Conservation (phyloP, 2,329 filamentous ascomycete species). For the Fusarium sp. region DNA sequence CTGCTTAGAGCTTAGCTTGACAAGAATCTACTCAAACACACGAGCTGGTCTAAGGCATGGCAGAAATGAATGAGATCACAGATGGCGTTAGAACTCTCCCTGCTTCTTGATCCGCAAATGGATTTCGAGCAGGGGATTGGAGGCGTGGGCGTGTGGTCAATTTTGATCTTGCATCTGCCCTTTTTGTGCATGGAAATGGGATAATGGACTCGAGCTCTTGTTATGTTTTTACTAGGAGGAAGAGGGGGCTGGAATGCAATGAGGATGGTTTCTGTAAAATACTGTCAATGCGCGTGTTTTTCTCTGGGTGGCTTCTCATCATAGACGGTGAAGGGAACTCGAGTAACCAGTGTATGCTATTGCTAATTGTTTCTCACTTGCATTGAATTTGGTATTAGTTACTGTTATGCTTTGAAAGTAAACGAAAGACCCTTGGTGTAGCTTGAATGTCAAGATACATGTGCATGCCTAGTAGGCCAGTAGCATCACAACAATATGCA, state of each 20-base stretch:
- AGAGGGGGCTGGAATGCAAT: conserved; percentile 38
- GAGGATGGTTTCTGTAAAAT: conserved; percentile 61
- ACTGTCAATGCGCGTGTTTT: conserved; percentile 60
- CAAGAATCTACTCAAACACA: conserved; percentile 53
- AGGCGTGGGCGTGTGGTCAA: conserved; percentile 44
- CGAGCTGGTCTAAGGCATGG: conserved; percentile 41
- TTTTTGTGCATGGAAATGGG: conserved; percentile 41
- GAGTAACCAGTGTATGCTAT: conserved; percentile 59
- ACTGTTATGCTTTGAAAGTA: neutral
- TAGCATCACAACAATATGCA: neutral
- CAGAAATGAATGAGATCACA: conserved; percentile 42
- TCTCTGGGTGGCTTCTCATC: conserved; percentile 57
- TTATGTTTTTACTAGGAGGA: conserved; percentile 42
- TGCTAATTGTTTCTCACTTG: conserved; percentile 48
- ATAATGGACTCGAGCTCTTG: conserved; percentile 42
- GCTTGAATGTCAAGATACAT: too few species aligned
- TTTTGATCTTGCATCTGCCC: conserved; percentile 30
- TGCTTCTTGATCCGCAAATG: conserved; percentile 26
- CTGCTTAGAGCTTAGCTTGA: conserved; percentile 49
- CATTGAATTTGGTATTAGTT: neutral
- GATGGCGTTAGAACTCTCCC: conserved; percentile 43
- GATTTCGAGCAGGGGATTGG: conserved; percentile 34
- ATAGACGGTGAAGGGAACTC: conserved; percentile 60
- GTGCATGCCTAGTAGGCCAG: neutral
- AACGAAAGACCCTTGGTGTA: neutral